Percentiles rank a stretch among this genome's conserved stretches.
These are phyloP conservation scores for Leptographium flavum DNA, from an alignment of 2,329 filamentous ascomycete species.

Conservation along the genomic window DNA sequence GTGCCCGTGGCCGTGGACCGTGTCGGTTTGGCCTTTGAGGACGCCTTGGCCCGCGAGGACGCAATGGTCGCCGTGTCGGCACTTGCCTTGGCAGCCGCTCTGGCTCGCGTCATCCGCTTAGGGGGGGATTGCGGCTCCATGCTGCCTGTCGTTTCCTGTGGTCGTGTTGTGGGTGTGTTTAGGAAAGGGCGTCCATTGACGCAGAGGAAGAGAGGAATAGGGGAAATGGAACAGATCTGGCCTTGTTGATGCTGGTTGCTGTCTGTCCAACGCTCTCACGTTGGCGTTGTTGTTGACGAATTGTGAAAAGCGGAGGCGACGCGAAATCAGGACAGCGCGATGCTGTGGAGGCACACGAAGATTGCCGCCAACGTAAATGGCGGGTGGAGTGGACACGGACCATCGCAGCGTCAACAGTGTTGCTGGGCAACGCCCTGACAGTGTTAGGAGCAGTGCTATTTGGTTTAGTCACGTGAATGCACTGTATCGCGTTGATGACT, in stretches of 20 bases:
- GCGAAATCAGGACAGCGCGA: no score
- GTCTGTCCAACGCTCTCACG: no score
- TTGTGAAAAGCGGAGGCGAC: no score
- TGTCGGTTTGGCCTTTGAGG: slow-evolving; percentile 29
- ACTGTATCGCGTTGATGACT: no score
- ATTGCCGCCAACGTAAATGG: no score
- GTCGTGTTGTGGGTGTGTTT: not conserved
- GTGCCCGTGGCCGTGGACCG: slow-evolving; percentile 16
- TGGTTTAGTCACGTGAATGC: no score
- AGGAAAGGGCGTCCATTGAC: not conserved
- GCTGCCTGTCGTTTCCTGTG: not conserved
- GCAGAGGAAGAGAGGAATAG: not conserved
- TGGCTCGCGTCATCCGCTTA: slow-evolving; percentile 19
- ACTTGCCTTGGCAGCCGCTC: slow-evolving; percentile 27
- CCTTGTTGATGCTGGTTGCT: no score
- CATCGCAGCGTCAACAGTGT: slow-evolving; percentile 6
- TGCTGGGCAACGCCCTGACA: slow-evolving; percentile 5
- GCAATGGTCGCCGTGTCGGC: slow-evolving; percentile 21
- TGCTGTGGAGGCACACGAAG: no score
- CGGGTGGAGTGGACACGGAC: slow-evolving; percentile 7
- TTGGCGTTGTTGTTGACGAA: not conserved
- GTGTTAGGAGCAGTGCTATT: no score
- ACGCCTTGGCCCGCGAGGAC: slow-evolving; percentile 25
- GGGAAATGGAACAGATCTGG: not conserved
- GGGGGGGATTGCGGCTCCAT: slow-evolving; percentile 16